Base-by-base conservation (phyloP, 2,329 filamentous ascomycete species). In the Sclerotinia sclerotiorum region DNA sequence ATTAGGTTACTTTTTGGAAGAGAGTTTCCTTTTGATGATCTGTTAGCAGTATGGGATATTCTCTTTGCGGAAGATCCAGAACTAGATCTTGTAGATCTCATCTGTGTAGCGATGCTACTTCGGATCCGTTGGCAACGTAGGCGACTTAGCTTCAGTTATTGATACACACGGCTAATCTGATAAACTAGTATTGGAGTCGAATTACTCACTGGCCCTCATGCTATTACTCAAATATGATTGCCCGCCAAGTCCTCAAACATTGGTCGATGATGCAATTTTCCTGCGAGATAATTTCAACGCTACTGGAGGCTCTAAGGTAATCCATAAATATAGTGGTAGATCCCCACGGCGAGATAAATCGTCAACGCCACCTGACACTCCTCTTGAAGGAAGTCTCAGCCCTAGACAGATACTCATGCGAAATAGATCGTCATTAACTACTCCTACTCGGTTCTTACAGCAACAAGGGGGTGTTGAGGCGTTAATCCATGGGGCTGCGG, bases 31-130 rank as follows among this genome's bases (percentile, higher is more conserved):
- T 96, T 98, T 70, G 88, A 94, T 66, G 88, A 97, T 70, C 85
- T 94, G 52, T 85, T 99, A 49, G 82, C 87, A 29, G 85, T 99
- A 68, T 99, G 95, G 95, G 95, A 99, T 80, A 86, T 89, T 10
- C 83, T 99, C 1, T 96, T 99, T 77, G 91, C 94, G 2, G 88
- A 96, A 75, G 94, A 97, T 74, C 85, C 94, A 10, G 85, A 86
- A 0, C 80, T 97, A 39, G 88, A 93, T 62, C 82, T 98, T 44
- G 88, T 98, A 73, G 93, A 98, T 76, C 84, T 95, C 67, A 89
- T 97, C n/a, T 97, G 94, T 73, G 88, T 97, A 64, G 90, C 93
- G 7, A 98, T 99, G 94, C 82, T 99, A 32, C 82, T 99, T 57
- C 87, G 95, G 63, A 93, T 98, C 73, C 88, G 94, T 68, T 97